Evolutionary conservation across 441 rosid genomes (phyloP), one percentile per base, ranked within the genome.

Genomic region (Euphorbia celastroides): DNA sequence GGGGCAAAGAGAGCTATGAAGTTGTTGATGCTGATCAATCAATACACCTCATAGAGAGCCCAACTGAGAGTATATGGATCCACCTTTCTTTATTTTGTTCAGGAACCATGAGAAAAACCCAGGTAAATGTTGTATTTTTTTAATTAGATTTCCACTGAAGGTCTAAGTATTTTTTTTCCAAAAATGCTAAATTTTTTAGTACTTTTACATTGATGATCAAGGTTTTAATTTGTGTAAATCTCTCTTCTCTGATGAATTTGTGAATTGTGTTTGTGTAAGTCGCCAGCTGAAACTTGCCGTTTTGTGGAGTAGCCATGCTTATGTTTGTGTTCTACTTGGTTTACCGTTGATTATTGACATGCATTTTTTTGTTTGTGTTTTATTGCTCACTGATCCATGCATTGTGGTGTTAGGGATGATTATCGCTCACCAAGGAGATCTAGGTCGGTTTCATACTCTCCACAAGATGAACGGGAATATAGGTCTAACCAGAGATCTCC

Each of bases 1-100:
- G 87, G 79, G 80, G 86, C 82, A 79, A 82, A 86, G 87, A 83
- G 77, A 75, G 80, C 79, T 63, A 70, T 78, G 88, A 77, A 82
- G 93, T 74, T 84, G 70, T 80, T 32, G 89, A 79, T 69, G 86
- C 84, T 75, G 88, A 78, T 81, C 83, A 74, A 69, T 84, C 87
- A 66, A 79, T 79, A 75, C 83, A 67, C 74, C 72, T 77, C 78
- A 79, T 77, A 77, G n/a, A 82, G 83, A 82, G 83, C n/a, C n/a
- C n/a, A 76, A 80, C 65, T 76, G 64, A 68, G 82, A 78, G 75
- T 82, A 76, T 79, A 69, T 72, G 79, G 81, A 79, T 80, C 75
- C 81, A 72, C 77, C 70, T 83, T 55, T 78, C 74, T 77, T 82
- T 70, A 80, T 72, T 79, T 77, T 86, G 79, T 80, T 72, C 84